Percentiles rank a stretch among this genome's conserved stretches.
Evolutionary conservation across 1,139 yeast species (phyloP).

Genomic region (Kodamaea arcana): DNA sequence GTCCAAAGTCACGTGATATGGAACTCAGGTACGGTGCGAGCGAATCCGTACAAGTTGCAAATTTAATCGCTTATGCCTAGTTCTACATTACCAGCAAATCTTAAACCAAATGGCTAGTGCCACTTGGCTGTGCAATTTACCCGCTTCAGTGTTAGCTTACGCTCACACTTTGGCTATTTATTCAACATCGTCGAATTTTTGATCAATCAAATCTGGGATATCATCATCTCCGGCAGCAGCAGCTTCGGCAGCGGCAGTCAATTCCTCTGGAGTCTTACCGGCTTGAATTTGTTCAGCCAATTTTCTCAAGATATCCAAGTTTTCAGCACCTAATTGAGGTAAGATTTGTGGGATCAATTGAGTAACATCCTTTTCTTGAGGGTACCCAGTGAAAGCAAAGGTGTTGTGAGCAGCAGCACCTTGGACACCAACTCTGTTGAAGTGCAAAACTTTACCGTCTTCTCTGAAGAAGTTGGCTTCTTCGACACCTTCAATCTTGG

Average conservation of each 20-base stretch:
- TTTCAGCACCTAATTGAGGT: slow-evolving; percentile 96
- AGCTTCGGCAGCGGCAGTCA: slow-evolving; percentile 46
- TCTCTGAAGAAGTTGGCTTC: slow-evolving; percentile 98
- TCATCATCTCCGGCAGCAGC: slow-evolving; percentile 61
- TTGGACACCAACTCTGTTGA: slow-evolving; percentile 93
- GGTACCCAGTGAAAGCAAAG: slow-evolving; percentile 91
- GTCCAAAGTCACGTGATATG: background rate
- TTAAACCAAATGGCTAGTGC: no score
- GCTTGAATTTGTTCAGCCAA: slow-evolving; percentile 87
- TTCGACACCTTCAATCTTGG: slow-evolving; percentile 83
- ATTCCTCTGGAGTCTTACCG: slow-evolving; percentile 44
- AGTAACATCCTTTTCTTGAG: slow-evolving; percentile 88
- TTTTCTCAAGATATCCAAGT: slow-evolving; percentile 83
- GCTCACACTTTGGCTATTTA: slow-evolving; percentile 26
- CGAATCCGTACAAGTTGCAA: no score
- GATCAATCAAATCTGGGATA: slow-evolving; percentile 93
- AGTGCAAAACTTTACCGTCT: slow-evolving; percentile 94
- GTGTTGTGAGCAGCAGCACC: slow-evolving; percentile 90
- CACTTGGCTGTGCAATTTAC: no score
- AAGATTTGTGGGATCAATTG: slow-evolving; percentile 93
- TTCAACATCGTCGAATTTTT: slow-evolving; percentile 87
- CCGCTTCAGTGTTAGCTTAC: no score
- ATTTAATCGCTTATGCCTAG: no score
- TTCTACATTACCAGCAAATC: background rate
- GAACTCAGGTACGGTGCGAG: background rate